Evolutionary conservation across 345 rosid species (phyloP).

Genomic region (Euphorbia tirucalli): DNA sequence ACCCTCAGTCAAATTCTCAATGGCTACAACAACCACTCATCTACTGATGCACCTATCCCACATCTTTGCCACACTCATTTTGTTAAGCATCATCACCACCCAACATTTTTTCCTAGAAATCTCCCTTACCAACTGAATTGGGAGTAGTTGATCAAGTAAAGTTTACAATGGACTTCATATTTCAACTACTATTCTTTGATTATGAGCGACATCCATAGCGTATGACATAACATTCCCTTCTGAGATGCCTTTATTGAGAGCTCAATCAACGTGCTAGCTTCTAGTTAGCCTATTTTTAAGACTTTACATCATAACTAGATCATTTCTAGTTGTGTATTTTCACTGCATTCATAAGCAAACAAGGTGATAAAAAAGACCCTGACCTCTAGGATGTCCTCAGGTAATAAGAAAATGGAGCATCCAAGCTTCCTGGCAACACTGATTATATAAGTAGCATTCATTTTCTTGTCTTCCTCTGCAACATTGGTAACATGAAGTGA

Average conservation of each 20-base stretch:
- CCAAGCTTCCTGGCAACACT: slow-evolving; percentile 98
- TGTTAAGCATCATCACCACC: background rate
- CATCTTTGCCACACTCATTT: background rate
- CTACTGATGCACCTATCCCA: background rate
- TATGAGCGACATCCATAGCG: no score
- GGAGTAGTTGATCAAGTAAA: no score
- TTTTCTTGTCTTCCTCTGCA: slow-evolving; percentile 95
- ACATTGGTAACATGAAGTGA: slow-evolving; percentile 15
- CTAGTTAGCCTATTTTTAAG: no score
- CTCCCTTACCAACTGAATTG: no score
- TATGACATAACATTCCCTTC: no score
- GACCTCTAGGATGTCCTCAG: slow-evolving; percentile 97
- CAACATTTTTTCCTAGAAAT: background rate
- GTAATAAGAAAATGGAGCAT: slow-evolving; percentile 94
- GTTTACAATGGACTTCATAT: no score
- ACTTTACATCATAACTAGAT: no score
- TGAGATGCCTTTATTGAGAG: no score
- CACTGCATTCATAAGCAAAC: background rate
- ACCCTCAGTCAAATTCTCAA: background rate
- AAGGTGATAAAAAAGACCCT: background rate
- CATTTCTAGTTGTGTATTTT: no score
- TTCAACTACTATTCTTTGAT: no score
- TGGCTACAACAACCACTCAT: background rate
- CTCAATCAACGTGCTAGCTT: no score
- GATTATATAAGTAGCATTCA: slow-evolving; percentile 89